A percentile compares a stretch with the other conserved stretches of the same genome.
Conservation (phyloP, 306 rosid genomes). For the Lathyrus sativus region DNA sequence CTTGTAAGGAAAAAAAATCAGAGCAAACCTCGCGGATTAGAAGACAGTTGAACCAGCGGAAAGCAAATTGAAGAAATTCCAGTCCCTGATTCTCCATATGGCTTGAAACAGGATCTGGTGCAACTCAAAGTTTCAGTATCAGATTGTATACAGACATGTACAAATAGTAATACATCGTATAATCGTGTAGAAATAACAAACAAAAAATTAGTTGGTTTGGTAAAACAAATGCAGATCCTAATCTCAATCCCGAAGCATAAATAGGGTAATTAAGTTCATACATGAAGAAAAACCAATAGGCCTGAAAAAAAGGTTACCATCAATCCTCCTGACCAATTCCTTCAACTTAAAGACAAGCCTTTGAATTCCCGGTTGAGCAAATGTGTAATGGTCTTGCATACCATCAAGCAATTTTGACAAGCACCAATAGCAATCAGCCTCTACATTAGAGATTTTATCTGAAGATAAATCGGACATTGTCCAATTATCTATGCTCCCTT, state of each 20-base stretch:
- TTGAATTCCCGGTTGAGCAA: constrained; percentile 98
- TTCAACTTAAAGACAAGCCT: constrained; percentile 92
- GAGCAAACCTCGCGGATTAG: constrained; percentile 87
- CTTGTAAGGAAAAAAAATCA: constrained; percentile 8
- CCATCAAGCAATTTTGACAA: constrained; percentile 91
- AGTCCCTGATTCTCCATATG: constrained; percentile 94
- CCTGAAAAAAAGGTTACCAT: constrained; percentile 56
- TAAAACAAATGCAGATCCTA: constrained; percentile 18
- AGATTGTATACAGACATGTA: constrained; percentile 33
- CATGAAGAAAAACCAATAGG: constrained; percentile 25
- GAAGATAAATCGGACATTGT: constrained; percentile 68
- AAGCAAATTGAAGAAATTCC: constrained; percentile 98
- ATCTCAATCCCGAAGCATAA: constrained; percentile 18
- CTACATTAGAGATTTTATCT: constrained; percentile 65
- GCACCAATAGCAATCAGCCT: constrained; percentile 98
- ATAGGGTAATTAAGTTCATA: constrained; percentile 5
- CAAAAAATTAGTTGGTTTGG: constrained; percentile 13
- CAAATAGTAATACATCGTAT: constrained; percentile 11
- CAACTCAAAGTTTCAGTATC: constrained; percentile 38
- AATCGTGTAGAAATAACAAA: background rate
- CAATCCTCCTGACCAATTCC: constrained; percentile 90
- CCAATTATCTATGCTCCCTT: constrained; percentile 79
- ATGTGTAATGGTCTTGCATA: constrained; percentile 98
- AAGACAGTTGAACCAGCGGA: constrained; percentile 99
- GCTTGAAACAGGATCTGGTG: constrained; percentile 82